Percentiles rank a stretch among this genome's conserved stretches.
These are phyloP conservation scores for Sarocladium oryzae DNA, from an alignment of 2,329 filamentous ascomycete genomes.

Conservation along the genomic window DNA sequence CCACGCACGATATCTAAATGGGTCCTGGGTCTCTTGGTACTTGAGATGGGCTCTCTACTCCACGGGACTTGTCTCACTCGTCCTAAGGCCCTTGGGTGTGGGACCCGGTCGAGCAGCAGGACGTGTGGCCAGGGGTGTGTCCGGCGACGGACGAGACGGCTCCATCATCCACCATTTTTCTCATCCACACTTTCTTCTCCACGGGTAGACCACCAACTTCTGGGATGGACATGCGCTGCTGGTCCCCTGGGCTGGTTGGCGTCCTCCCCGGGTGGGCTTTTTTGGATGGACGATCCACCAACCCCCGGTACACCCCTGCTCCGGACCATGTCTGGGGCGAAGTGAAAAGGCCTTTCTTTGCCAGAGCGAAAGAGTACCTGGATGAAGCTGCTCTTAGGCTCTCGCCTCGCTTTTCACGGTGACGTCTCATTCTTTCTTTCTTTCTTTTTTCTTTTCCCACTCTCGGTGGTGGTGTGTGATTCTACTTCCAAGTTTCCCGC, in stretches of 20 bases:
- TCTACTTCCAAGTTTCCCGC: background rate
- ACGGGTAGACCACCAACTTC: background rate
- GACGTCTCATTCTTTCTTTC: too few relatives aligned
- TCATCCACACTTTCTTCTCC: conserved; percentile 8
- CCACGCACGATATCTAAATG: conserved; percentile 1
- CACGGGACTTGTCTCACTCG: conserved; percentile 7
- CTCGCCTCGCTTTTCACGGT: too few relatives aligned
- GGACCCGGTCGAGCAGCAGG: background rate
- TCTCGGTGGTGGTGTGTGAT: too few relatives aligned
- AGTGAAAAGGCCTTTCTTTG: conserved; percentile 12
- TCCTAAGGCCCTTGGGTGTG: conserved; percentile 3
- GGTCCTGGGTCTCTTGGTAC: conserved; percentile 3
- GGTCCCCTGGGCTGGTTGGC: background rate
- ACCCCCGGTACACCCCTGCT: conserved; percentile 1
- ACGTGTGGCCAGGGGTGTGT: conserved; percentile 5
- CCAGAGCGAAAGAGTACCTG: too few relatives aligned
- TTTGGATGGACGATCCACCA: conserved; percentile 4
- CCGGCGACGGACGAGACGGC: conserved; percentile 8
- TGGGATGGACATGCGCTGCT: background rate
- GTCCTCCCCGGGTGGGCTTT: conserved; percentile 2
- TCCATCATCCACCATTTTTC: background rate
- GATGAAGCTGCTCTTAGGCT: too few relatives aligned
- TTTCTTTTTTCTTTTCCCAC: too few relatives aligned
- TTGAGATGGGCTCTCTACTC: conserved; percentile 1
- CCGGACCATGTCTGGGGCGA: conserved; percentile 13